These are phyloP conservation scores for Penicillium egyptiacum DNA, from an alignment of 495 filamentous ascomycete genomes.

Conservation along the genomic window DNA sequence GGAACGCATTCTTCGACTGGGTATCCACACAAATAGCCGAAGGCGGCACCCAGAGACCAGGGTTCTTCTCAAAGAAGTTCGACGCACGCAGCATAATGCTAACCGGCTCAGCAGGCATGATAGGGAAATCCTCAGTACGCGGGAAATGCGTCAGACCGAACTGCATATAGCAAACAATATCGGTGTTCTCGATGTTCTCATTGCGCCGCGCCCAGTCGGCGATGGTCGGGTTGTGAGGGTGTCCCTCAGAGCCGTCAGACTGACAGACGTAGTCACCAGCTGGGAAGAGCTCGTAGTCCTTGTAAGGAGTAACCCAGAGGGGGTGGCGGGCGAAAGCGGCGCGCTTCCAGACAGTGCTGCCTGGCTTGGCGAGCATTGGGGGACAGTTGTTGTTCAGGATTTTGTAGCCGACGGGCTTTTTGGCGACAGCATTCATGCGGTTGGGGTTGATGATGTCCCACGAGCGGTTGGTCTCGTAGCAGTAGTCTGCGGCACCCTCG, in stretches of 20 bases:
- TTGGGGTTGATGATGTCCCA: conserved; percentile 54
- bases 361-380: conserved; percentile 37
- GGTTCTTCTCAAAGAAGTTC: conserved; percentile 71
- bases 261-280: conserved; percentile 54
- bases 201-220: conserved; percentile 47
- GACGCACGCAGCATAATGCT: conserved; percentile 62
- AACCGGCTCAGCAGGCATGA: conserved; percentile 74
- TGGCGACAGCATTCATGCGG: conserved; percentile 38
- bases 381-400: conserved; percentile 41
- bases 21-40: conserved; percentile 38
- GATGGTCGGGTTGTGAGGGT: conserved; percentile 36
- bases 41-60: conserved; percentile 67
- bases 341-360: conserved; percentile 40
- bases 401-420: conserved; percentile 42
- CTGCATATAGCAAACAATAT: conserved; percentile 58
- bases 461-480: conserved; percentile 45
- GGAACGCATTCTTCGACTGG: conserved; percentile 27
- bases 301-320: conserved; percentile 41
- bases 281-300: conserved; percentile 47
- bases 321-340: conserved; percentile 39
- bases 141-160: conserved; percentile 62
- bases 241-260: conserved; percentile 37
- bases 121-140: conserved; percentile 59
- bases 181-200: conserved; percentile 52
- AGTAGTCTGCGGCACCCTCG: conserved; percentile 45